A percentile compares a stretch with the other conserved stretches of the same genome.
phyloP scores from a whole-genome alignment of 805 yeast species.

The Saturnispora ahearnii region DNA sequence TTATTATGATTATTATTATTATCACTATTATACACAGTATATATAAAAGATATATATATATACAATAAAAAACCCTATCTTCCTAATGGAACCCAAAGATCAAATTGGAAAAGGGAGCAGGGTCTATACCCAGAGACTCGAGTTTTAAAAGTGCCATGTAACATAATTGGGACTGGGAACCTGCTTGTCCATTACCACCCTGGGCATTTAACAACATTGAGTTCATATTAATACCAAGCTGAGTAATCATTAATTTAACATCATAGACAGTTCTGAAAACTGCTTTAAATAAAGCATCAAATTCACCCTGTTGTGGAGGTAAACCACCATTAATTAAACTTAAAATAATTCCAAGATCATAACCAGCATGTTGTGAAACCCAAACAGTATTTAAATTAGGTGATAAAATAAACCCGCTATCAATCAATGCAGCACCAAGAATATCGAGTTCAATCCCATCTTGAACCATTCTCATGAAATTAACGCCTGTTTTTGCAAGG shows the following conservation, averaged over 20 bases:
- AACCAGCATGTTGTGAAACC: slow-evolving; percentile 90
- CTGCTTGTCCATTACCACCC: not conserved
- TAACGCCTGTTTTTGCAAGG: slow-evolving; percentile 72
- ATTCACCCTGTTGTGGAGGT: slow-evolving; percentile 33
- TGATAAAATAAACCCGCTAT: slow-evolving; percentile 60
- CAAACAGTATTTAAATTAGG: slow-evolving; percentile 48
- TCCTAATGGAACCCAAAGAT: slow-evolving; percentile 1
- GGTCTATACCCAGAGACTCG: not conserved
- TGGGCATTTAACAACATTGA: not conserved
- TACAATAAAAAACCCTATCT: not conserved
- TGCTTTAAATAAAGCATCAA: slow-evolving; percentile 55
- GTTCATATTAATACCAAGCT: not conserved
- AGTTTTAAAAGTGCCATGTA: not conserved
- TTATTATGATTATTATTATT: not conserved
- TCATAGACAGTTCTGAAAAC: slow-evolving; percentile 82
- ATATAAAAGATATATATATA: not conserved
- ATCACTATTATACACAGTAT: not conserved
- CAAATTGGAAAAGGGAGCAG: slow-evolving; percentile 16
- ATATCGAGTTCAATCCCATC: slow-evolving; percentile 72
- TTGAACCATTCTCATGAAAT: slow-evolving; percentile 62
- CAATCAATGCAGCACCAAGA: slow-evolving; percentile 77
- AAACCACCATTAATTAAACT: not conserved
- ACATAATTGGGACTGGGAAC: slow-evolving; percentile 5
- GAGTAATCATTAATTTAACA: slow-evolving; percentile 46
- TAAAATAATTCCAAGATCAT: slow-evolving; percentile 85